phyloP scores from a whole-genome alignment of 768 basidiomycete genomes.

The Nevesoporus exiguus region DNA sequence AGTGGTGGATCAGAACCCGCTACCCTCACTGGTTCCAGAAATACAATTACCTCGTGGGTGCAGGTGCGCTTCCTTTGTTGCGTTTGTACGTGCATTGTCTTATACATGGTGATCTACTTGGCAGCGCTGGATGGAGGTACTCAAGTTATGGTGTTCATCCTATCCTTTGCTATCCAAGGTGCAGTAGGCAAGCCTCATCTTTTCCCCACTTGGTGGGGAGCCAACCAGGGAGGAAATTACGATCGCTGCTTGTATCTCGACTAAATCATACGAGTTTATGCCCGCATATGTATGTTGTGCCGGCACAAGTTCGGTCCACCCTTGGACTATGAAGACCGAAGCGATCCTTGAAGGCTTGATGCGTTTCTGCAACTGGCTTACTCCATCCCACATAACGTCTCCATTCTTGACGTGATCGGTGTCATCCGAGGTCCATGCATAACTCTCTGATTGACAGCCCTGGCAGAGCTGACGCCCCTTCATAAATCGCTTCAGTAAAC shows the following conservation, averaged over 20 bases:
- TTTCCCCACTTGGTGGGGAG: background rate
- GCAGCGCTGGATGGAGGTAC: background rate
- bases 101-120: background rate
- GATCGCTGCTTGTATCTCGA: background rate
- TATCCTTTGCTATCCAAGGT: background rate
- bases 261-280: too few species aligned
- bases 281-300: too few species aligned
- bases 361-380: too few species aligned
- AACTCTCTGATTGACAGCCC: too few species aligned
- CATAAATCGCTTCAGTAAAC: too few species aligned
- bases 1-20: constrained; percentile 38
- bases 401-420: too few species aligned
- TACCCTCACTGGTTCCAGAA: constrained; percentile 35
- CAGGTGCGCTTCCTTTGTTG: constrained; percentile 31
- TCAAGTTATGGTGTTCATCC: background rate
- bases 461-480: too few species aligned
- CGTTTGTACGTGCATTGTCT: background rate
- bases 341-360: too few species aligned
- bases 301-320: too few species aligned
- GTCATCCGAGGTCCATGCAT: too few species aligned
- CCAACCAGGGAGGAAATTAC: background rate
- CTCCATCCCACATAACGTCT: too few species aligned
- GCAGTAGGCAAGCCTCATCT: background rate
- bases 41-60: constrained; percentile 38
- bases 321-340: too few species aligned